A percentile compares a stretch with the other conserved stretches of the same genome.
Conservation (phyloP, 345 rosid genomes). For the Cardamine chenopodiifolia region DNA sequence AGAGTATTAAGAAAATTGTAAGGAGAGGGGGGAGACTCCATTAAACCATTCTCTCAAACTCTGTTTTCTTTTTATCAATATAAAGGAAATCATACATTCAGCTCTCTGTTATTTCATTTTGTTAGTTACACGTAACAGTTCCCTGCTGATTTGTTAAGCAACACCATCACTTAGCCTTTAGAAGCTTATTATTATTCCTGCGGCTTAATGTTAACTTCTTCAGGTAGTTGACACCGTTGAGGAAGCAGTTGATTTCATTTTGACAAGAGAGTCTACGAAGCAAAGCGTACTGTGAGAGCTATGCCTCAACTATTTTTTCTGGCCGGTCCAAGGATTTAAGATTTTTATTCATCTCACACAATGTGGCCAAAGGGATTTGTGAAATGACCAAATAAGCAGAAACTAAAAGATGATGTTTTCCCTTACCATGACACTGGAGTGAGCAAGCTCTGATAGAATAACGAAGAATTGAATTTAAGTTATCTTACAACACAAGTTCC, state of each 20-base stretch:
- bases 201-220: slow-evolving; percentile 21
- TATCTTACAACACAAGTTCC: background rate
- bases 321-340: background rate
- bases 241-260: slow-evolving; percentile 73
- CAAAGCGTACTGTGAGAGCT: slow-evolving; percentile 17
- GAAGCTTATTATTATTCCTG: background rate
- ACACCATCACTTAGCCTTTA: slow-evolving; percentile 3
- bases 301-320: background rate
- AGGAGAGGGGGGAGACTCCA: too few species aligned
- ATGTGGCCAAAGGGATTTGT: background rate
- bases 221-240: slow-evolving; percentile 84
- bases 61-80: too few species aligned
- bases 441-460: too few species aligned
- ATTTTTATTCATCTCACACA: background rate
- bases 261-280: slow-evolving; percentile 50
- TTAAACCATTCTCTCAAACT: too few species aligned
- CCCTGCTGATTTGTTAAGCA: slow-evolving; percentile 70
- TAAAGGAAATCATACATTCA: too few species aligned
- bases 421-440: too few species aligned
- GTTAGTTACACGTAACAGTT: slow-evolving; percentile 29
- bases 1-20: too few species aligned
- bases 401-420: too few species aligned
- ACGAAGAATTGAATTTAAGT: too few species aligned
- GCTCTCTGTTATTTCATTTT: too few species aligned
- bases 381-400: background rate